Percentiles rank a stretch among this genome's conserved stretches.
Evolutionary conservation across 2,329 filamentous ascomycete species (phyloP).

Genomic region (Sclerotinia sclerotiorum): DNA sequence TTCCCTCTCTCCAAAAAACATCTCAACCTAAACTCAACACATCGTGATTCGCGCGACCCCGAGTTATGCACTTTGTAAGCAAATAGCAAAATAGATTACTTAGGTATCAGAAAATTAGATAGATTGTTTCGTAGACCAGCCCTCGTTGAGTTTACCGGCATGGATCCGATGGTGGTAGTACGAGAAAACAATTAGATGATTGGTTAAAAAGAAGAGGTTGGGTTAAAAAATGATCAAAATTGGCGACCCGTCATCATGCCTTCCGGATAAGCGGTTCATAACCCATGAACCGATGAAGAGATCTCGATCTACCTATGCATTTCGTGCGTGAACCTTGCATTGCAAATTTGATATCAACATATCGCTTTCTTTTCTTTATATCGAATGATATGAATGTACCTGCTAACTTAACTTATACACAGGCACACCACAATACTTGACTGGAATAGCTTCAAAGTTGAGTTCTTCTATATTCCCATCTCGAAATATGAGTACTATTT

Average conservation of each 20-base stretch:
- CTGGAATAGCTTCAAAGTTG: background rate
- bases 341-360: background rate
- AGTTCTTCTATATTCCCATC: background rate
- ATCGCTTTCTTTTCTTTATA: too few species aligned
- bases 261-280: slow-evolving; percentile 9
- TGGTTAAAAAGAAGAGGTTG: slow-evolving; percentile 1
- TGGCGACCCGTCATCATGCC: background rate
- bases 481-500: background rate
- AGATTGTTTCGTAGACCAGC: too few species aligned
- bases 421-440: background rate
- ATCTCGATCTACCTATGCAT: background rate
- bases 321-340: background rate
- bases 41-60: background rate
- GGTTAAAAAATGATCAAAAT: background rate
- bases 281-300: background rate
- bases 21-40: background rate
- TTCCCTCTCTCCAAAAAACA: background rate
- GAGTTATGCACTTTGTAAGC: background rate
- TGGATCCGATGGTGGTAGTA: background rate
- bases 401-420: background rate
- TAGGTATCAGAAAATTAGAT: too few species aligned
- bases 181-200: background rate
- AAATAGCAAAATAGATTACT: background rate
- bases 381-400: background rate
- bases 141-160: background rate